These are phyloP conservation scores for Sporobolus alterniflorus DNA, from an alignment of 202 grass and related monocot genomes.

Conservation along the genomic window DNA sequence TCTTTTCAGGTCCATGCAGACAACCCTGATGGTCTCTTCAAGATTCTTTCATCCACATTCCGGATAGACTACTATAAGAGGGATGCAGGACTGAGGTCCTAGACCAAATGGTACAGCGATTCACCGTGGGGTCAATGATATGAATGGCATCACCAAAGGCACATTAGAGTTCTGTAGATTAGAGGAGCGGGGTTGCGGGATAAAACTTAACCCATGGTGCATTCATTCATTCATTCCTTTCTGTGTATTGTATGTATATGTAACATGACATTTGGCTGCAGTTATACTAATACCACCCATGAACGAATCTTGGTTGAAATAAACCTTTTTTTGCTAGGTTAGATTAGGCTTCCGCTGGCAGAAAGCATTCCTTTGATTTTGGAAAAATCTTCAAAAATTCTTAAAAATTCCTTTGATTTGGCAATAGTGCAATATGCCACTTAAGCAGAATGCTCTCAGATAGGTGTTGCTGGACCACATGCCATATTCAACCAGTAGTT, in stretches of 20 bases:
- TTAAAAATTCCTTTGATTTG: too few species aligned
- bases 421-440: background rate
- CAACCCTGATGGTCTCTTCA: constrained; percentile 91
- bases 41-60: constrained; percentile 91
- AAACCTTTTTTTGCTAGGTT: background rate
- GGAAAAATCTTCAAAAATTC: too few species aligned
- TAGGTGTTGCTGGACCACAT: background rate
- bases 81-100: constrained; percentile 48
- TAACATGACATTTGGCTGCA: constrained; percentile 6
- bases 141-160: background rate
- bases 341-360: background rate
- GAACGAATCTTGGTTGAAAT: too few species aligned
- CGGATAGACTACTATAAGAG: constrained; percentile 65
- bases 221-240: constrained; percentile 42
- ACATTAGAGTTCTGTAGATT: constrained; percentile 37
- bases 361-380: too few species aligned
- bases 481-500: background rate
- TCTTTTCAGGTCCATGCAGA: constrained; percentile 88
- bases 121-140: background rate
- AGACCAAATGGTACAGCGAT: background rate
- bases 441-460: background rate
- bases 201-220: background rate
- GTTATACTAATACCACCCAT: background rate
- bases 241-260: background rate
- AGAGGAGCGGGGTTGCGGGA: too few species aligned